A percentile compares a stretch with the other conserved stretches of the same genome.
Conservation (phyloP, 2,329 filamentous ascomycete genomes). For the Epichloe coenophiala region DNA sequence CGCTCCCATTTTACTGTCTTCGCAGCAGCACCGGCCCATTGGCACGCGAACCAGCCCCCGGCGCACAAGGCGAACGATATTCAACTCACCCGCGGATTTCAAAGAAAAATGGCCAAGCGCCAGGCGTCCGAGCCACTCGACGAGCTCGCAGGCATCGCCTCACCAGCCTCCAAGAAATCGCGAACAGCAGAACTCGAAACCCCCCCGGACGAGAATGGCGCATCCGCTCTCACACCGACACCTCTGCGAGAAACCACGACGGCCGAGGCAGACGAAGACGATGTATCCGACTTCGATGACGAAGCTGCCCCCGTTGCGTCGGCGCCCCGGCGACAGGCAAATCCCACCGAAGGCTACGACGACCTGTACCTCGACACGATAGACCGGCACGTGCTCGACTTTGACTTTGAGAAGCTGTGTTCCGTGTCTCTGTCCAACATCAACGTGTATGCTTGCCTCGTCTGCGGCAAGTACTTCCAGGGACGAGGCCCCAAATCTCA, state of each 20-base stretch:
- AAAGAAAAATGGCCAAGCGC: constrained; percentile 33
- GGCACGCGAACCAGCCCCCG: no score
- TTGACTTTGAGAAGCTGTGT: constrained; percentile 98
- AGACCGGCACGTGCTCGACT: constrained; percentile 82
- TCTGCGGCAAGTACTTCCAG: constrained; percentile 97
- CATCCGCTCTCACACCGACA: constrained; percentile 14
- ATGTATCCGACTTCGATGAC: constrained; percentile 27
- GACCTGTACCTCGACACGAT: constrained; percentile 98
- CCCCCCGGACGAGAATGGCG: constrained; percentile 18
- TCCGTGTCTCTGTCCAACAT: constrained; percentile 94
- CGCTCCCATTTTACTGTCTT: background rate
- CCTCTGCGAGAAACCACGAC: constrained; percentile 8
- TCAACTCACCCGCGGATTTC: no score
- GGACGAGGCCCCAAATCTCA: constrained; percentile 87
- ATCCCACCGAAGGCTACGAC: constrained; percentile 76
- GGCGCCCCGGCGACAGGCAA: constrained; percentile 53
- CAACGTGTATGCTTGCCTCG: constrained; percentile 94
- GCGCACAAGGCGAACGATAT: no score
- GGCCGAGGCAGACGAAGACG: constrained; percentile 11
- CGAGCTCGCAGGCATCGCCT: constrained; percentile 38
- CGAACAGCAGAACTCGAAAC: constrained; percentile 34
- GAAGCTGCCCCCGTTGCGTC: constrained; percentile 24
- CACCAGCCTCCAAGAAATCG: constrained; percentile 46
- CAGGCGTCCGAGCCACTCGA: constrained; percentile 48
- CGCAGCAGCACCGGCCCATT: no score